Conservation (phyloP, 2,329 filamentous ascomycete species). For the Colletotrichum liaoningense region DNA sequence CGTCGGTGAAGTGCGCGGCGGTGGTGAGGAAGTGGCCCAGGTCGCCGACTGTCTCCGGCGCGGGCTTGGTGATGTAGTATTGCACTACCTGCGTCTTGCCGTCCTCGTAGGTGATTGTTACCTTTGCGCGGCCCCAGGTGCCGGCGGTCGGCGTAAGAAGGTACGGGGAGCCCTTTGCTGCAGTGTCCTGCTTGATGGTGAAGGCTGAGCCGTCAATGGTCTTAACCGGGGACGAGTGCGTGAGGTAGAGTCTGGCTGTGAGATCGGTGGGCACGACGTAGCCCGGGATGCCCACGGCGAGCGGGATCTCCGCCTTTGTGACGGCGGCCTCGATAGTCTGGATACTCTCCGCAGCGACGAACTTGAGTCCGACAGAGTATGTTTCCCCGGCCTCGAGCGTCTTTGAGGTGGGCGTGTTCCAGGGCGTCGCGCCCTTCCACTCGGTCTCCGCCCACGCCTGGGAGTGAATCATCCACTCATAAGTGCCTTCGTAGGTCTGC, state of each 20-base stretch:
- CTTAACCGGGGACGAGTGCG: conserved; percentile 51
- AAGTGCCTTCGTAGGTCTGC: conserved; percentile 70
- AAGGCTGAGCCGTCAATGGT: conserved; percentile 52
- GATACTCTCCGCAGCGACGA: conserved; percentile 56
- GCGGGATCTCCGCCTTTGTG: conserved; percentile 53
- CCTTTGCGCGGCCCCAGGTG: conserved; percentile 61
- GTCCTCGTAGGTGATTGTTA: conserved; percentile 61
- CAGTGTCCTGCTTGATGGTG: conserved; percentile 27
- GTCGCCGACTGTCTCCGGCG: conserved; percentile 54
- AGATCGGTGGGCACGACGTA: conserved; percentile 63
- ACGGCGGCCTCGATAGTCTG: conserved; percentile 60
- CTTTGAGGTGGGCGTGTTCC: conserved; percentile 65
- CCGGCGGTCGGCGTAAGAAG: conserved; percentile 53
- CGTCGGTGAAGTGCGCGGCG: conserved; percentile 62
- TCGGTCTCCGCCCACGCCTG: conserved; percentile 67
- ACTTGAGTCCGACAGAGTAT: conserved; percentile 61
- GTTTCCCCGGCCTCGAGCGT: conserved; percentile 56
- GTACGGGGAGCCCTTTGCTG: conserved; percentile 44
- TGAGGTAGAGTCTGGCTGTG: conserved; percentile 57
- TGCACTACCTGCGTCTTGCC: conserved; percentile 64
- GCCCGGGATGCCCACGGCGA: conserved; percentile 65
- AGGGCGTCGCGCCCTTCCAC: conserved; percentile 60
- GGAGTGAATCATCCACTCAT: conserved; percentile 68
- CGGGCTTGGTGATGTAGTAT: conserved; percentile 64
- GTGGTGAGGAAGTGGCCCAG: conserved; percentile 66